Evolutionary conservation across 148 eudicot species (phyloP), one percentile per base, ranked within the genome.

Genomic region (Arctostaphylos glauca): DNA sequence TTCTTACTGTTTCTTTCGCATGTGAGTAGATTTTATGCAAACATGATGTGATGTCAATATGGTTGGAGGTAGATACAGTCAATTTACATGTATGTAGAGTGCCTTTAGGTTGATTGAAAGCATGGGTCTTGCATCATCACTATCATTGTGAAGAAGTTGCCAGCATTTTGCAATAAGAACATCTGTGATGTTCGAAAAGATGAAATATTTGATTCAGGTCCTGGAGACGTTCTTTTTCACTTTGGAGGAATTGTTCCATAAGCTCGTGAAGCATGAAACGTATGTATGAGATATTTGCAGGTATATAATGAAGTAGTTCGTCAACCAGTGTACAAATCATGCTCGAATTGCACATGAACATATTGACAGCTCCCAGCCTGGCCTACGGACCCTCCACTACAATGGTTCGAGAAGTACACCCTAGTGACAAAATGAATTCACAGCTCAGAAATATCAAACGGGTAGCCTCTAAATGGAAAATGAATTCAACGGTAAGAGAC

Each of bases 1-100:
- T 48, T 66, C 78, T 44, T 76, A 25, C 12, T 18, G 16, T 31
- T 31, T 38, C 25, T 66, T 82, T 53, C 21, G 0, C 60, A 76
- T 50, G 31, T 23, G 62, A 41, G 31, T 67, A 49, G 49, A 53
- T 60, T 68, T 67, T 6, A 44, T 83, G 62, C 54, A 55, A 23
- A 77, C 80, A 49, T 52, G 47, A 52, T 55, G 71, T 41, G 77
- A 68, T 74, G 84, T 83, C 66, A 12, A 86, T 80, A 80, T 80
- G 81, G 58, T 86, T 77, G 73, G 13, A 71, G 64, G 49, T 73
- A 64, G 31, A 49, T 54, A 44, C n/a, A 46, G 4, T n/a, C 19
- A 2, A 50, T n/a, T 52, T 70, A 43, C 38, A 31, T 31, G 23
- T 38, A 31, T 70, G 10, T 64, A 50, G 58, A 66, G 73, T 46